These are phyloP conservation scores for Yamadazyma tumulicola DNA, from an alignment of 805 yeast genomes.

Conservation along the genomic window DNA sequence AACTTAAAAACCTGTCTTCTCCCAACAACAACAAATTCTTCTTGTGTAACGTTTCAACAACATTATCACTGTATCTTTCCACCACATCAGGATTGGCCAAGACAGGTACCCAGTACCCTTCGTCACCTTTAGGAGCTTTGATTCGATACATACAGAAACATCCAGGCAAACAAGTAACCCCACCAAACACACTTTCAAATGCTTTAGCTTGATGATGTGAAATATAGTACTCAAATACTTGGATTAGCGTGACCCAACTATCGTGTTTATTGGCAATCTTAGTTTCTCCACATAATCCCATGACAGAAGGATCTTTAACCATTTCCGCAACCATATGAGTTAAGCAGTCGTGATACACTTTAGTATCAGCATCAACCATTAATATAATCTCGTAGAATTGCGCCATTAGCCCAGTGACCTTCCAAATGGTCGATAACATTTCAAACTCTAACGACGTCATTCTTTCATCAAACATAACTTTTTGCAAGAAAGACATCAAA, in stretches of 20 bases:
- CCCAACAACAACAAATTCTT: slow-evolving; percentile 84
- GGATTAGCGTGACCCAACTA: slow-evolving; percentile 90
- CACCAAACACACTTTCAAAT: slow-evolving; percentile 90
- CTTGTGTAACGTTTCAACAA: slow-evolving; percentile 75
- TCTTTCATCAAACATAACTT: slow-evolving; percentile 85
- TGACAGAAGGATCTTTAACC: slow-evolving; percentile 79
- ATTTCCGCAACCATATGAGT: slow-evolving; percentile 89
- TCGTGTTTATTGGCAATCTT: slow-evolving; percentile 79
- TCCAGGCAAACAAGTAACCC: slow-evolving; percentile 94
- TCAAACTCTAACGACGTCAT: slow-evolving; percentile 89
- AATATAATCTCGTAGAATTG: slow-evolving; percentile 76
- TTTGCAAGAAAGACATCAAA: slow-evolving; percentile 85
- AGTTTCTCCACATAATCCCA: slow-evolving; percentile 96
- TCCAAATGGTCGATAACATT: slow-evolving; percentile 70
- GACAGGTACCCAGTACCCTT: slow-evolving; percentile 85
- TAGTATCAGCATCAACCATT: slow-evolving; percentile 95
- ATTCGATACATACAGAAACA: slow-evolving; percentile 91
- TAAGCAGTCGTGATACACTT: slow-evolving; percentile 79
- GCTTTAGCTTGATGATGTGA: slow-evolving; percentile 95
- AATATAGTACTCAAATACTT: slow-evolving; percentile 88
- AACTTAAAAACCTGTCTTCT: slow-evolving; percentile 83
- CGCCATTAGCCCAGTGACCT: slow-evolving; percentile 80
- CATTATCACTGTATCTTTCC: slow-evolving; percentile 85
- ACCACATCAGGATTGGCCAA: slow-evolving; percentile 91
- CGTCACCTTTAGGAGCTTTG: slow-evolving; percentile 76